phyloP scores from a whole-genome alignment of 2,329 filamentous ascomycete genomes.

The Diaporthe humulicola region DNA sequence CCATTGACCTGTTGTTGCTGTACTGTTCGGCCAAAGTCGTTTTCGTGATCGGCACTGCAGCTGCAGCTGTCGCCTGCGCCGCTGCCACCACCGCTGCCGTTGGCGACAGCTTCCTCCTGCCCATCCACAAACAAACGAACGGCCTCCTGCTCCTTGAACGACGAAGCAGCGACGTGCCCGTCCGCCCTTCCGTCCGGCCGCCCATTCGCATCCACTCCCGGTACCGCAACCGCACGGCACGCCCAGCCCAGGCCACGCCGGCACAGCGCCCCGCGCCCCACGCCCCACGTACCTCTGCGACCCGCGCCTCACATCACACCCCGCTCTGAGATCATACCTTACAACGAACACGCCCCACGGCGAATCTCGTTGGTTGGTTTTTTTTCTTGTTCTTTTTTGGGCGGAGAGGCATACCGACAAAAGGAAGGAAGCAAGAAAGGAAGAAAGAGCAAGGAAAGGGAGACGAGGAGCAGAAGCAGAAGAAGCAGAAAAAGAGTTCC shows the following conservation, averaged over 20 bases:
- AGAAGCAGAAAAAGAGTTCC: background rate
- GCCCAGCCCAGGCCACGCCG: conserved; percentile 4
- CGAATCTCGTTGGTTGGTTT: conserved; percentile 23
- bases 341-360: conserved; percentile 24
- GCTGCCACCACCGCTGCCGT: background rate
- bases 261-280: conserved; percentile 27
- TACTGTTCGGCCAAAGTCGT: background rate
- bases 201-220: background rate
- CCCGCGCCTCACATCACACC: conserved; percentile 32
- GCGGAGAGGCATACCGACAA: background rate
- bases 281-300: conserved; percentile 24
- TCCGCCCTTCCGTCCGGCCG: background rate
- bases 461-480: background rate
- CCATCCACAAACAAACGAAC: background rate
- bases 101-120: background rate
- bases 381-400: too few relatives aligned
- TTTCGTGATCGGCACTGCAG: conserved; percentile 2
- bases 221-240: background rate
- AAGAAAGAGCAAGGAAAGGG: background rate
- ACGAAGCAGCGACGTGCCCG: background rate
- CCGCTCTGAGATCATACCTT: conserved; percentile 39
- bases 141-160: background rate
- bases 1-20: conserved; percentile 7
- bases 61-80: background rate
- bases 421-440: background rate